phyloP scores from a whole-genome alignment of 257 asterid genomes.

The Gentiana macrophylla region DNA sequence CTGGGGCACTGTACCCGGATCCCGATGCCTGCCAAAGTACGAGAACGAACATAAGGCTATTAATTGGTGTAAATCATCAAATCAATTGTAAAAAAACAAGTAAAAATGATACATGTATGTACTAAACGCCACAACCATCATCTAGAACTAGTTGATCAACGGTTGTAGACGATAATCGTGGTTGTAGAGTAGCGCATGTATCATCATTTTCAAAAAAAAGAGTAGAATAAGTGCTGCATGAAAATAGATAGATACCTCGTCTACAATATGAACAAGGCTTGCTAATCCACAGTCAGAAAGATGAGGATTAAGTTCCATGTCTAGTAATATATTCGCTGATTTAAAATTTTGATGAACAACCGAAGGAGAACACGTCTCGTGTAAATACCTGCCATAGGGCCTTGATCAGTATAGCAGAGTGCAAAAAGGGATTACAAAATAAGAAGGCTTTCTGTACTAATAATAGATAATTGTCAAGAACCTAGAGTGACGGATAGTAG shows the following conservation, averaged over 20 bases:
- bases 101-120: too few species aligned
- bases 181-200: too few species aligned
- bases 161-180: too few species aligned
- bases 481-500: too few species aligned
- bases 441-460: too few species aligned
- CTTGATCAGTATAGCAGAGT: constrained; percentile 1
- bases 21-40: constrained; percentile 39
- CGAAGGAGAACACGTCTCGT: constrained; percentile 92
- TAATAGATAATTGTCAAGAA: too few species aligned
- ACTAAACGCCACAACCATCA: too few species aligned
- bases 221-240: not conserved
- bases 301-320: constrained; percentile 80
- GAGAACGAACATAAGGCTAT: not conserved
- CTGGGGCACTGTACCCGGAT: constrained; percentile 77
- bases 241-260: constrained; percentile 44
- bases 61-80: not conserved
- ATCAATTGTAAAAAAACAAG: too few species aligned
- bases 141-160: too few species aligned
- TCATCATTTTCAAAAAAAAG: not conserved
- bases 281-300: constrained; percentile 88
- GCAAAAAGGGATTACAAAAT: too few species aligned
- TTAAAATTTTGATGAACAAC: constrained; percentile 77
- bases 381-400: constrained; percentile 59
- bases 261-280: constrained; percentile 57
- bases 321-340: constrained; percentile 82